Base-by-base conservation (phyloP, 257 asterid species). In the Echium plantagineum region DNA sequence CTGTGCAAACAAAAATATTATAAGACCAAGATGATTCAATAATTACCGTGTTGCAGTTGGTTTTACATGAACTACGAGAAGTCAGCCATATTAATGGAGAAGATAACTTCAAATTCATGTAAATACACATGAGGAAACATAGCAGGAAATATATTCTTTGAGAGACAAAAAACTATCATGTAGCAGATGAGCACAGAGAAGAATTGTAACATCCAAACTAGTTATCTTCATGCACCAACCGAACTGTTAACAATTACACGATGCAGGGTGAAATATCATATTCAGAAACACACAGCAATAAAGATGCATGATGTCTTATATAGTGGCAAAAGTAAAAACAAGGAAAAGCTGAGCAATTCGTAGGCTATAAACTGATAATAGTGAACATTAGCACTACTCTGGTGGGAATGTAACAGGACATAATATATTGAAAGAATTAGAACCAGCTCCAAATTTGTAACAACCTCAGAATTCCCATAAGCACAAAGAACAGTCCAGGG, bases 401-500 rank as follows among this genome's bases (percentile, higher is more conserved):
- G 16, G 49, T 12, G 2, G 49, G 35, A 8, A 26, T 9, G 17
- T 42, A 55, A 24, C 66, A 47, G 64, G 48, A 57, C 28, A 49
- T 54, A 35, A 59, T 68, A 51, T 24, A 52, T 15, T 10, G 49
- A 12, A 42, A 42, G 58, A 58, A 35, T 35, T 71, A 62, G 47
- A 58, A 58, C 3, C 32, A 28, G 32, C 48, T 54, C 38, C 65
- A 61, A 66, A 61, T 57, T 28, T 55, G 52, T 69, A 24, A 74
- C 55, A 63, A 85, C 95, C 94, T 89, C 95, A 59, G 96, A 78
- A 75, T 67, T 85, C 46, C 95, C 96, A 75, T 71, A 93, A 65
- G 94, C 96, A 71, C 84, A 90, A 72, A 85, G 94, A 74, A 89
- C 90, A 42, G 94, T 88, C 66, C 84, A 77, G 63, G 97, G 97